phyloP scores from a whole-genome alignment of 2,329 filamentous ascomycete species.

The Colletotrichum sp. region DNA sequence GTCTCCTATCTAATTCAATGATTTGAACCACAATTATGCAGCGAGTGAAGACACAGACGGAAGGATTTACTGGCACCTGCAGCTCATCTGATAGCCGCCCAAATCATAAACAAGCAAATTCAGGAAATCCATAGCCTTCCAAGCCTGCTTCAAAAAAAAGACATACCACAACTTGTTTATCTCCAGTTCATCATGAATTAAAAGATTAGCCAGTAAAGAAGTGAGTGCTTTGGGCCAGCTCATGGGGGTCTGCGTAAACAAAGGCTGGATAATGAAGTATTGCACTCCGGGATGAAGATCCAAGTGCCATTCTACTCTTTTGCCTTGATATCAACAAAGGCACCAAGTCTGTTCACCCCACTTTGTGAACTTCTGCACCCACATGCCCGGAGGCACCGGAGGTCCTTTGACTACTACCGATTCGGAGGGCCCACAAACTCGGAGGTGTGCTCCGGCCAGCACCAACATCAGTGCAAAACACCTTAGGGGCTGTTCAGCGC shows the following conservation, averaged over 20 bases:
- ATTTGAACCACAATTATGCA: no score
- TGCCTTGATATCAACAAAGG: neutral
- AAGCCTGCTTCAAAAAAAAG: no score
- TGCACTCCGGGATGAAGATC: neutral
- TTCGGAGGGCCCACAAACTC: neutral
- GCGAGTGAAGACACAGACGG: fast-evolving
- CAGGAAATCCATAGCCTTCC: no score
- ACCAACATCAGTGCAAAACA: neutral
- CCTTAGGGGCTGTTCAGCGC: neutral
- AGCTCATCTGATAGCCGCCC: no score
- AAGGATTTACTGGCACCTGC: fast-evolving
- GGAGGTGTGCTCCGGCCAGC: neutral
- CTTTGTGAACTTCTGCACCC: neutral
- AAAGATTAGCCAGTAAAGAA: neutral
- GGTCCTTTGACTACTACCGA: neutral
- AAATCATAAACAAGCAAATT: no score
- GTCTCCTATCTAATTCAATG: no score
- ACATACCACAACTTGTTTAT: no score
- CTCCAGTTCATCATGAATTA: no score
- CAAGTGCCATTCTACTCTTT: neutral
- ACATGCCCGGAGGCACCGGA: neutral
- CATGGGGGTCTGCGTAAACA: neutral
- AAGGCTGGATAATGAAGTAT: neutral
- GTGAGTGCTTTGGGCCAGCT: neutral
- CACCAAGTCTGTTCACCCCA: neutral